Evolutionary conservation across 805 yeast species (phyloP), one percentile per base, ranked within the genome.

Genomic region (Pichia thaimueangensis): DNA sequence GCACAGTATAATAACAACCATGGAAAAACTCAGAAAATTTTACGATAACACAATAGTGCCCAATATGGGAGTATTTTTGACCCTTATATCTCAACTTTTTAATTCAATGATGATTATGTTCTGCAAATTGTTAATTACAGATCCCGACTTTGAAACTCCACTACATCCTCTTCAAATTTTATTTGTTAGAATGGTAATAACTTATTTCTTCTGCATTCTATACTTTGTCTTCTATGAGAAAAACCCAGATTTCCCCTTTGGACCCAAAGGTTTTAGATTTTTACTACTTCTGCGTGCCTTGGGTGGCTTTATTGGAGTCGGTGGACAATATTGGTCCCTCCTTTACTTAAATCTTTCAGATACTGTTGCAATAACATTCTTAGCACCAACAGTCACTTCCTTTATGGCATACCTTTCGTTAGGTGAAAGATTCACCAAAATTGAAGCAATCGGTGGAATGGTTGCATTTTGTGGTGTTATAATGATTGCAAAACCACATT

Each of bases 131-230:
- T 62, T 86, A 38, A 85, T 80, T 47, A 75, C 83, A 1, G 85
- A 81, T 50, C 66, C 72, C 15, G 78, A 71, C 42, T 74, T 79
- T 41, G 68, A 67, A 9, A 67, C 64, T 15, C 83, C 86, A 6
- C 73, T 86, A 50, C 80, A 82, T 54, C 94, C 95, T 1, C 60
- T 84, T 25, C 95, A 87, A 60, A 82, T 88, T 41, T 66, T 88
- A 30, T 73, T 86, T 49, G 79, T 76, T 3, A 71, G 97, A 43
- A 87, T 86, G 96, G 41, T 64, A 19, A 72, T 86, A 45, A 89
- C 96, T 0, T 73, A 76, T 45, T 37, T 67, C 0, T 73, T 79
- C 16, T 80, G 91, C 46, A 53, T 76, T 24, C 39, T 63, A 1
- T 83, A 79, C 24, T 47, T 52, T 55, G 74, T 83, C 78, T 60